Evolutionary conservation across 2,329 filamentous ascomycete species (phyloP).

Genomic region (Talaromyces albobiverticillius): DNA sequence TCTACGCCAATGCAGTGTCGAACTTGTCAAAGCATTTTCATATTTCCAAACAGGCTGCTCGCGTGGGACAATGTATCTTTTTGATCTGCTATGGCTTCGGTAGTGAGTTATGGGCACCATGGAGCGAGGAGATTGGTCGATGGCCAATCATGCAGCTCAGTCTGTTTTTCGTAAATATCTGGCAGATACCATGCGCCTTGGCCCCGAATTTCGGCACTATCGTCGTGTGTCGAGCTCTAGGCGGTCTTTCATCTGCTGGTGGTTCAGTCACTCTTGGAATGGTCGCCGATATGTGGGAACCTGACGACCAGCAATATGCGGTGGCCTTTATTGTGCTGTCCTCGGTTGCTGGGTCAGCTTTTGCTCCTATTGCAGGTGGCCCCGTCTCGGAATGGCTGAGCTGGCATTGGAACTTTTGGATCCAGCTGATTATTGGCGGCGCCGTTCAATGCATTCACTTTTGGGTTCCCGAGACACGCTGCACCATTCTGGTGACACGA

Average conservation of each 20-base stretch:
- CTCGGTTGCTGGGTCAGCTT: constrained; percentile 52
- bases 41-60: constrained; percentile 64
- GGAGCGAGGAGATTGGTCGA: constrained; percentile 77
- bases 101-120: constrained; percentile 83
- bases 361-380: constrained; percentile 51
- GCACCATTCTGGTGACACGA: constrained; percentile 56
- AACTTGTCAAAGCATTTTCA: constrained; percentile 64
- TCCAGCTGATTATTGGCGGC: constrained; percentile 58
- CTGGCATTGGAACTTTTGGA: constrained; percentile 64
- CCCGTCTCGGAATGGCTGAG: constrained; percentile 47
- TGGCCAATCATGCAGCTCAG: constrained; percentile 71
- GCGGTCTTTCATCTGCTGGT: constrained; percentile 61
- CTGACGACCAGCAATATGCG: constrained; percentile 57
- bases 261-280: constrained; percentile 64
- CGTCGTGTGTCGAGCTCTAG: constrained; percentile 65
- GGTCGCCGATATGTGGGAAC: constrained; percentile 61
- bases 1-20: constrained; percentile 65
- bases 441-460: constrained; percentile 53
- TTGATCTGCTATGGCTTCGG: constrained; percentile 77
- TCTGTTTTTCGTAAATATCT: constrained; percentile 72
- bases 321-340: constrained; percentile 60
- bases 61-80: constrained; percentile 72
- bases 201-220: constrained; percentile 69
- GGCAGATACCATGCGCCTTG: constrained; percentile 67
- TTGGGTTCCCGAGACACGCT: constrained; percentile 55